Evolutionary conservation across 1,284 basidiomycete genomes (phyloP).

Genomic region (Moniliophthora roreri): DNA sequence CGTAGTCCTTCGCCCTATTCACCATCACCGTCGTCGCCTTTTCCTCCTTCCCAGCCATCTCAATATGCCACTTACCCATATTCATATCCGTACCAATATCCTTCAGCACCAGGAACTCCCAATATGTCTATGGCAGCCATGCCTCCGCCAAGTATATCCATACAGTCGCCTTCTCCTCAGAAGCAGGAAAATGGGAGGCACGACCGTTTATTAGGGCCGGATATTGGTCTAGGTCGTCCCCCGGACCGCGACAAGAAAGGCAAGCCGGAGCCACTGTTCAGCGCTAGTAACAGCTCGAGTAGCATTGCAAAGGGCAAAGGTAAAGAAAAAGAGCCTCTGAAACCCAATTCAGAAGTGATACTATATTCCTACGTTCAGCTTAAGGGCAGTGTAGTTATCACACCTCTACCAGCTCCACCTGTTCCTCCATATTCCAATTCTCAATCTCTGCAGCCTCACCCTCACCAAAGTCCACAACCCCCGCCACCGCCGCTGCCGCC

Average conservation of each 20-base stretch:
- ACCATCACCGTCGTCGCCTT: slow-evolving; percentile 30
- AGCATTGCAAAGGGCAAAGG: neutral
- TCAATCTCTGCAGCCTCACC: neutral
- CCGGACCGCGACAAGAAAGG: neutral
- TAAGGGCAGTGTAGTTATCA: slow-evolving; percentile 60
- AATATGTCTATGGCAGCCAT: slow-evolving; percentile 6
- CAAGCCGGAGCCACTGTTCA: neutral
- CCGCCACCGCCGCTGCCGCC: slow-evolving; percentile 29
- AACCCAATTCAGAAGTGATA: slow-evolving; percentile 64
- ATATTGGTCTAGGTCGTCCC: neutral
- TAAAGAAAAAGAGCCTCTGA: neutral
- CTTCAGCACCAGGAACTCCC: slow-evolving; percentile 20
- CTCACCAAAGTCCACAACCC: slow-evolving; percentile 17
- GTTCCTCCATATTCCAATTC: neutral
- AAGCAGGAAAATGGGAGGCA: slow-evolving; percentile 7
- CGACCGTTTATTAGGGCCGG: neutral
- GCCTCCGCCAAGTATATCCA: slow-evolving; percentile 16
- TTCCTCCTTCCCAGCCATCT: slow-evolving; percentile 12
- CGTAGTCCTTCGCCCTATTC: slow-evolving; percentile 38
- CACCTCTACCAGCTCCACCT: slow-evolving; percentile 21
- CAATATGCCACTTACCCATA: slow-evolving; percentile 5
- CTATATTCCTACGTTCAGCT: slow-evolving; percentile 88
- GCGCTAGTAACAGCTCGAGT: too few species aligned
- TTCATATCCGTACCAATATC: slow-evolving; percentile 6
- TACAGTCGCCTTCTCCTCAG: slow-evolving; percentile 19